Evolutionary conservation across 805 yeast genomes (phyloP).

Genomic region (Wickerhamiella slavikovae): DNA sequence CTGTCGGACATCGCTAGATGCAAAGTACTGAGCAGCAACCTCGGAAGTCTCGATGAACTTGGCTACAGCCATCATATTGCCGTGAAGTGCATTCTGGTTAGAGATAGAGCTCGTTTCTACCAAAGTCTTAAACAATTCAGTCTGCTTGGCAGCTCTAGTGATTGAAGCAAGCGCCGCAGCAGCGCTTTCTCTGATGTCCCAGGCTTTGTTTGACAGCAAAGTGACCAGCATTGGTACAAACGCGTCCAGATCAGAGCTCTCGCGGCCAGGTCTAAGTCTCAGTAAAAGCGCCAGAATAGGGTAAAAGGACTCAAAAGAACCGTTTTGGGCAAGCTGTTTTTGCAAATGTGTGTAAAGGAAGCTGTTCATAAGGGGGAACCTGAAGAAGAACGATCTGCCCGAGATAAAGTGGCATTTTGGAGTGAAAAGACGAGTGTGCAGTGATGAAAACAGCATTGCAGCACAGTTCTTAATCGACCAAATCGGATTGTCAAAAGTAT

Average conservation of each 20-base stretch:
- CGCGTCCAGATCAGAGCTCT: constrained; percentile 28
- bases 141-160: constrained; percentile 14
- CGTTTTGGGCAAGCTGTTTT: constrained; percentile 15
- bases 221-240: constrained; percentile 29
- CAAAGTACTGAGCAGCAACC: too few relatives aligned
- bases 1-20: too few relatives aligned
- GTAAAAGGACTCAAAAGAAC: constrained; percentile 35
- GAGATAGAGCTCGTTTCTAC: constrained; percentile 5
- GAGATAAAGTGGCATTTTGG: constrained; percentile 20
- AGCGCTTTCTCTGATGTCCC: constrained; percentile 83
- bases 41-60: too few relatives aligned
- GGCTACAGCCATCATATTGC: constrained; percentile 3
- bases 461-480: constrained; percentile 91
- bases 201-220: constrained; percentile 32
- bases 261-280: constrained; percentile 42
- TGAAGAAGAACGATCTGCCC: constrained; percentile 52
- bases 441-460: constrained; percentile 74
- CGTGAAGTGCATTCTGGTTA: constrained; percentile 4
- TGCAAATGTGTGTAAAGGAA: constrained; percentile 23
- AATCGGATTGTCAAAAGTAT: constrained; percentile 37
- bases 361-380: constrained; percentile 31
- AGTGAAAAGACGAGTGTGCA: constrained; percentile 67
- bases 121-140: constrained; percentile 15
- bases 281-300: constrained; percentile 57
- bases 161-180: constrained; percentile 44